Conservation (phyloP, 2,329 filamentous ascomycete genomes). For the Alternaria alternata region DNA sequence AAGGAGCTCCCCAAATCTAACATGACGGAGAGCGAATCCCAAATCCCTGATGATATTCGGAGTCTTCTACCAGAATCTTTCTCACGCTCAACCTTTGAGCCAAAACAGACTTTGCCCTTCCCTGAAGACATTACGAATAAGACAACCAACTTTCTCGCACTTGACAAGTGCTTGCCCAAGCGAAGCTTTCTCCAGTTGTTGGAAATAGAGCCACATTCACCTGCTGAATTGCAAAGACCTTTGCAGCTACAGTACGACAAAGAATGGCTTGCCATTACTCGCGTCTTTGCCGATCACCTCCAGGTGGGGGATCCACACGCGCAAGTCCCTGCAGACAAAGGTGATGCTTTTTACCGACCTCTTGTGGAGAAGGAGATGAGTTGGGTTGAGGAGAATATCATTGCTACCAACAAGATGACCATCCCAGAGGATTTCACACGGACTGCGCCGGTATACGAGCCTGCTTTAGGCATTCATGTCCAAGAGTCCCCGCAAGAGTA, state of each 20-base stretch:
- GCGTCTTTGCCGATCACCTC: slow-evolving; percentile 73
- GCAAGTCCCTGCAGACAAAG: slow-evolving; percentile 66
- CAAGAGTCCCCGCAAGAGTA: slow-evolving; percentile 77
- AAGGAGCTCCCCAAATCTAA: slow-evolving; percentile 17
- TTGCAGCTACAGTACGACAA: slow-evolving; percentile 80
- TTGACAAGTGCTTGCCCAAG: slow-evolving; percentile 88
- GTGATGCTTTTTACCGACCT: slow-evolving; percentile 72
- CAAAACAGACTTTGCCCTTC: slow-evolving; percentile 59
- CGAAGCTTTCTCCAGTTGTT: slow-evolving; percentile 84
- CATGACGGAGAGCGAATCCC: slow-evolving; percentile 16
- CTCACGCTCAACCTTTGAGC: slow-evolving; percentile 43
- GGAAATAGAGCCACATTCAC: slow-evolving; percentile 52
- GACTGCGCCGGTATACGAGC: slow-evolving; percentile 77
- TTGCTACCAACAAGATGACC: slow-evolving; percentile 66
- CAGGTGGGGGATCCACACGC: slow-evolving; percentile 66
- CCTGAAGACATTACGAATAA: slow-evolving; percentile 79
- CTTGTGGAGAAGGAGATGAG: slow-evolving; percentile 73
- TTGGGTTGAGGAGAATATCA: slow-evolving; percentile 85
- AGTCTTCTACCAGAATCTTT: slow-evolving; percentile 82
- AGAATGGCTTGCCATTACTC: slow-evolving; percentile 94
- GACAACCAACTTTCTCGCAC: slow-evolving; percentile 81
- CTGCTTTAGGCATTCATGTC: slow-evolving; percentile 64
- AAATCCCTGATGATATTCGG: slow-evolving; percentile 70
- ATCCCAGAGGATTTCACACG: slow-evolving; percentile 80
- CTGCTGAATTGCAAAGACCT: slow-evolving; percentile 53